phyloP scores from a whole-genome alignment of 106 monocot species.

The Apostasia ramifera region DNA sequence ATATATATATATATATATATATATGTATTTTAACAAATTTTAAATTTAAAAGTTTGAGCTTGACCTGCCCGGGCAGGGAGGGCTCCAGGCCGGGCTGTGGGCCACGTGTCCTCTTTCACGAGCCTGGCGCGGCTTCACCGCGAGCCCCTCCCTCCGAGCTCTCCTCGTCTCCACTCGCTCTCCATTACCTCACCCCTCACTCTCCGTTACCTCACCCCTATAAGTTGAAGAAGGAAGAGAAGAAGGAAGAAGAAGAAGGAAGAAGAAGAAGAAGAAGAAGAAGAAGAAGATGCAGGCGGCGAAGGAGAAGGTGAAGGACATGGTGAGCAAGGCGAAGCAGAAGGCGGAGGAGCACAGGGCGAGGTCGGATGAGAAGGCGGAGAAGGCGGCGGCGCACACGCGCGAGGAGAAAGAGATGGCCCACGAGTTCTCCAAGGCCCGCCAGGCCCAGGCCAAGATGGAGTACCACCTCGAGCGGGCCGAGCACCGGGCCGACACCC shows the following conservation, averaged over 20 bases:
- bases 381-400: slow-evolving; percentile 22
- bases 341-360: slow-evolving; percentile 22
- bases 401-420: slow-evolving; percentile 26
- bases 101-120: background rate
- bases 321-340: slow-evolving; percentile 35
- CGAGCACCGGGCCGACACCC: slow-evolving; percentile 26
- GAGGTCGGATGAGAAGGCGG: slow-evolving; percentile 40
- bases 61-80: background rate
- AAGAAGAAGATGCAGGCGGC: slow-evolving; percentile 25
- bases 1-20: no score
- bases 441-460: slow-evolving; percentile 31
- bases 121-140: background rate
- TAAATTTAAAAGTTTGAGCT: background rate
- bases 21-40: no score
- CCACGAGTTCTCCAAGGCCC: slow-evolving; percentile 28
- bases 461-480: slow-evolving; percentile 37
- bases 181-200: no score
- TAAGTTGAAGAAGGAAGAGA: background rate
- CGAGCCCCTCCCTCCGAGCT: background rate
- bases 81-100: background rate
- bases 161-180: no score
- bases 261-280: no score
- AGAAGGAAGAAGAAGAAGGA: background rate
- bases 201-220: background rate
- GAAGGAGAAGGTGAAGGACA: slow-evolving; percentile 44